These are phyloP conservation scores for Helicostylum pulchrum DNA, from an alignment of 192 early-diverging fungal species.

Conservation along the genomic window DNA sequence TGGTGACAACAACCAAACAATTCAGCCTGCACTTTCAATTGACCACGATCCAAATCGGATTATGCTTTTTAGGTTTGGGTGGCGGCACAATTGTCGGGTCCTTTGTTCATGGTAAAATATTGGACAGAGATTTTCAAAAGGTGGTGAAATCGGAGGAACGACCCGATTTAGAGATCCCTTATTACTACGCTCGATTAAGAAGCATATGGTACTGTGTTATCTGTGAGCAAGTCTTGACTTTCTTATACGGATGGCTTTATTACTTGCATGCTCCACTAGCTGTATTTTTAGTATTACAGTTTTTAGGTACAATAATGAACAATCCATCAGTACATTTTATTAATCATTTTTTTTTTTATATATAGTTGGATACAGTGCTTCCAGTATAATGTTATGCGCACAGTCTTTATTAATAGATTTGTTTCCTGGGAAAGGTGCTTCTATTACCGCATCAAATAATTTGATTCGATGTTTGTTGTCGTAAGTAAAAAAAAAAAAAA, in stretches of 20 bases:
- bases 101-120: no score
- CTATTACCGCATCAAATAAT: slow-evolving; percentile 32
- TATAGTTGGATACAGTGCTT: not conserved
- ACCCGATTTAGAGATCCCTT: slow-evolving; percentile 10
- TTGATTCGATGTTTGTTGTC: slow-evolving; percentile 24
- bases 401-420: slow-evolving; percentile 28
- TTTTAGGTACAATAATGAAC: slow-evolving; percentile 16
- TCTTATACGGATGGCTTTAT: slow-evolving; percentile 28
- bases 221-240: slow-evolving; percentile 11
- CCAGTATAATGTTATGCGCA: not conserved
- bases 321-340: not conserved
- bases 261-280: slow-evolving; percentile 16
- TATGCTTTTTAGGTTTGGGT: slow-evolving; percentile 44
- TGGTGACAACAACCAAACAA: slow-evolving; percentile 35
- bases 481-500: no score
- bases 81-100: slow-evolving; percentile 39
- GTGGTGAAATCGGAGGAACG: not conserved
- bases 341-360: not conserved
- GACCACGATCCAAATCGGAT: slow-evolving; percentile 35
- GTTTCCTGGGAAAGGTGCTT: slow-evolving; percentile 26
- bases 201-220: slow-evolving; percentile 15
- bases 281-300: slow-evolving; percentile 22
- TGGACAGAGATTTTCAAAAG: no score
- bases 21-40: slow-evolving; percentile 34
- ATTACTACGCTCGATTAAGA: slow-evolving; percentile 24